Conservation (phyloP, 1,284 basidiomycete species). For the Abortiporus biennis region DNA sequence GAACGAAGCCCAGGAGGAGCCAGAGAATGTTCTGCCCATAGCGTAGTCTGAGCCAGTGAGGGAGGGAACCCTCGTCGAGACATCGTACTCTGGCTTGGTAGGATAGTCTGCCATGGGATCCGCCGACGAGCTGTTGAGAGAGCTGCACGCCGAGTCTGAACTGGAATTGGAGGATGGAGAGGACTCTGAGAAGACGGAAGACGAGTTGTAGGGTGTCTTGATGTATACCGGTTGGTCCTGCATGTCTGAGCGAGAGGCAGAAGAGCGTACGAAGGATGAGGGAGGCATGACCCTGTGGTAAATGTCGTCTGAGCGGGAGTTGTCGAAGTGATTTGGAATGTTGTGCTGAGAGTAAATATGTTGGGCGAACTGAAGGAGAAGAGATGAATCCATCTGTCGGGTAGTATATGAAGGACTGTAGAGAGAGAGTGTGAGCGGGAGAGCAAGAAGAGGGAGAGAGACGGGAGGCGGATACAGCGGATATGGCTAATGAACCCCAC, state of each 20-base stretch:
- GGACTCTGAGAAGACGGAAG: no score
- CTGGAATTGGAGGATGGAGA: background rate
- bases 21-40: no score
- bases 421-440: background rate
- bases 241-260: slow-evolving; percentile 15
- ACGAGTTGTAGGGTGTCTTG: no score
- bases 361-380: background rate
- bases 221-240: slow-evolving; percentile 4
- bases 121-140: background rate
- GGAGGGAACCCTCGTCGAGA: slow-evolving; percentile 1
- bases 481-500: background rate
- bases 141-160: background rate
- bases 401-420: background rate
- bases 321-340: background rate
- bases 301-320: background rate
- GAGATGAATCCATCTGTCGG: slow-evolving; percentile 3
- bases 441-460: background rate
- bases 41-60: background rate
- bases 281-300: slow-evolving; percentile 15
- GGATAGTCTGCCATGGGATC: slow-evolving; percentile 13
- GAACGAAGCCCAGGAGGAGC: no score
- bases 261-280: slow-evolving; percentile 21
- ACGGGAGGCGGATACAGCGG: slow-evolving; percentile 1
- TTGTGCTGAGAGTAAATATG: background rate
- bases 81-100: slow-evolving; percentile 10